Evolutionary conservation across 2,329 filamentous ascomycete genomes (phyloP).

Genomic region (Aspergillus intermedius): DNA sequence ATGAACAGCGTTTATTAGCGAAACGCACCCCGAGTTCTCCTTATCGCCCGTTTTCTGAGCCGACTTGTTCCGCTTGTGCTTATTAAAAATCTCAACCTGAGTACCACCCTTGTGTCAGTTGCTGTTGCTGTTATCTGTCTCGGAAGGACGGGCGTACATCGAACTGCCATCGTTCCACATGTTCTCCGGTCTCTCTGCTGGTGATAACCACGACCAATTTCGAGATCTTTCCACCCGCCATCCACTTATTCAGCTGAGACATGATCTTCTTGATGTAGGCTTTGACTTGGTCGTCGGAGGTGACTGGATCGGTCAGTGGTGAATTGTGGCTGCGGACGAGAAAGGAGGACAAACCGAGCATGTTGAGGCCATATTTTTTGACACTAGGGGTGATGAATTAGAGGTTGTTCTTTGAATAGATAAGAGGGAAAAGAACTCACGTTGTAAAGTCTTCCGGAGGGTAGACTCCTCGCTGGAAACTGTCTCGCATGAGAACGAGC

Average conservation of each 20-base stretch:
- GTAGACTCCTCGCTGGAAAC: constrained; percentile 77
- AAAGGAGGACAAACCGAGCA: constrained; percentile 59
- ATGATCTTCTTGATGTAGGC: constrained; percentile 99
- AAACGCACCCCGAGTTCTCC: constrained; percentile 59
- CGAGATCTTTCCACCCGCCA: constrained; percentile 92
- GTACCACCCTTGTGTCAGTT: constrained; percentile 5
- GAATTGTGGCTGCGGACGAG: background rate
- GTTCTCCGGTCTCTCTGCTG: constrained; percentile 91
- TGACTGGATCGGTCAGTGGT: constrained; percentile 51
- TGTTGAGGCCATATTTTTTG: constrained; percentile 99
- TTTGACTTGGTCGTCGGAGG: constrained; percentile 94
- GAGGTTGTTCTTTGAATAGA: background rate
- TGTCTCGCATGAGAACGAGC: constrained; percentile 32
- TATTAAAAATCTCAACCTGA: constrained; percentile 54
- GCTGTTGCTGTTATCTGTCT: background rate
- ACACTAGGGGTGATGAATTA: constrained; percentile 45
- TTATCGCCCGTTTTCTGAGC: constrained; percentile 53
- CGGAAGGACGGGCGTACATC: constrained; percentile 56
- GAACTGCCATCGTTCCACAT: constrained; percentile 97
- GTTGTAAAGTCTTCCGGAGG: constrained; percentile 95
- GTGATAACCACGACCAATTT: constrained; percentile 96
- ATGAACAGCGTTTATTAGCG: background rate
- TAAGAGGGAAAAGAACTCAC: constrained; percentile 45
- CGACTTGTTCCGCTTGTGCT: constrained; percentile 44
- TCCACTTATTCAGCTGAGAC: constrained; percentile 96